A percentile compares a stretch with the other conserved stretches of the same genome.
Conservation (phyloP, 2,329 filamentous ascomycete species). For the Apiospora koreana region DNA sequence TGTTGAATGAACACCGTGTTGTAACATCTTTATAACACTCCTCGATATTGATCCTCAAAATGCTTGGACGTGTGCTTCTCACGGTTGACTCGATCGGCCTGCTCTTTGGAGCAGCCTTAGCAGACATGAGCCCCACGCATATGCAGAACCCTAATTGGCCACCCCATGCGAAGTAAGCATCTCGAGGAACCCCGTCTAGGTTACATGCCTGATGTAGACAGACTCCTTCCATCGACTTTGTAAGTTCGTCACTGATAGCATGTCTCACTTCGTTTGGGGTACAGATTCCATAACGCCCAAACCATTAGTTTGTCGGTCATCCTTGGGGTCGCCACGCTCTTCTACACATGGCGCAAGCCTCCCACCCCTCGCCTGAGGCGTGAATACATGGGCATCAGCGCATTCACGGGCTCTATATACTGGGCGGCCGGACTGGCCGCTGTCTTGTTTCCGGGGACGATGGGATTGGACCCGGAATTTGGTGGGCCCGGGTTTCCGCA, state of each 20-base stretch:
- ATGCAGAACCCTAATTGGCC: slow-evolving; percentile 46
- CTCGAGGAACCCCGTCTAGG: neutral
- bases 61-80: slow-evolving; percentile 42
- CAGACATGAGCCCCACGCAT: slow-evolving; percentile 43
- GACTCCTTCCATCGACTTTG: neutral
- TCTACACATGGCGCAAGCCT: slow-evolving; percentile 38
- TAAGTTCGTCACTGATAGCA: neutral
- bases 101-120: slow-evolving; percentile 38
- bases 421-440: slow-evolving; percentile 41
- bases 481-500: slow-evolving; percentile 45
- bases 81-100: slow-evolving; percentile 39
- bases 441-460: slow-evolving; percentile 39
- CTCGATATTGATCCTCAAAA: slow-evolving; percentile 7
- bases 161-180: slow-evolving; percentile 44
- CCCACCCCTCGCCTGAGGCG: slow-evolving; percentile 24
- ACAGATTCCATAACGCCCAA: slow-evolving; percentile 44
- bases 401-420: slow-evolving; percentile 41
- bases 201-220: no score
- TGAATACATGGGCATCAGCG: slow-evolving; percentile 35
- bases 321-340: slow-evolving; percentile 40
- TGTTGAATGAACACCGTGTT: no score
- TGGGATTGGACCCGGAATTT: slow-evolving; percentile 44
- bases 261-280: neutral
- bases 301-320: slow-evolving; percentile 42
- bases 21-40: neutral